A percentile compares a stretch with the other conserved stretches of the same genome.
Evolutionary conservation across 2,329 filamentous ascomycete genomes (phyloP).

Genomic region (Nothopassalora personata): DNA sequence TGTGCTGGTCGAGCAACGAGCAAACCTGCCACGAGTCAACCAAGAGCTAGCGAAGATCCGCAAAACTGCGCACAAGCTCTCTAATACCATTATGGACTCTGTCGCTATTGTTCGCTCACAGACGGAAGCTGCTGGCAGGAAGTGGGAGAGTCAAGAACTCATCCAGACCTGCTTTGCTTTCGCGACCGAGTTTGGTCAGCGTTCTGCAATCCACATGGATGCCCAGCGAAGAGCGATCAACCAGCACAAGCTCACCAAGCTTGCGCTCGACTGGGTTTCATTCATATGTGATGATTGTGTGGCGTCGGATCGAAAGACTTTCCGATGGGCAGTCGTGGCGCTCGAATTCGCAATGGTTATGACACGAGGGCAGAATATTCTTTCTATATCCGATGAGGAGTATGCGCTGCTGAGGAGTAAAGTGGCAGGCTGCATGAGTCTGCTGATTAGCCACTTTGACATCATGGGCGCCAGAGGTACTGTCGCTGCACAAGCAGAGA

Average conservation of each 20-base stretch:
- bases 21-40: conserved; percentile 90
- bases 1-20: conserved; percentile 83
- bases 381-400: conserved; percentile 84
- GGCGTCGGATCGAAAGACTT: conserved; percentile 88
- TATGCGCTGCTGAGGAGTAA: conserved; percentile 78
- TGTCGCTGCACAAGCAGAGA: conserved; percentile 88
- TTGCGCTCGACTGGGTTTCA: conserved; percentile 93
- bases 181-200: conserved; percentile 96
- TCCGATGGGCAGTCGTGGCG: conserved; percentile 92
- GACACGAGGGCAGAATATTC: conserved; percentile 86
- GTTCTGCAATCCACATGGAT: conserved; percentile 92
- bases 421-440: conserved; percentile 93
- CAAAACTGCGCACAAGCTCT: conserved; percentile 91
- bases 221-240: conserved; percentile 94
- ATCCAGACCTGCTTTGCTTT: conserved; percentile 98
- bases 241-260: conserved; percentile 86
- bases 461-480: conserved; percentile 97
- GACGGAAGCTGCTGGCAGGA: conserved; percentile 50
- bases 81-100: conserved; percentile 97
- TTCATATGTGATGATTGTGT: conserved; percentile 98
- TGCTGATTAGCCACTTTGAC: conserved; percentile 96
- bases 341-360: conserved; percentile 97
- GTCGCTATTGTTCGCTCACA: conserved; percentile 89
- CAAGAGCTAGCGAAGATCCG: conserved; percentile 87
- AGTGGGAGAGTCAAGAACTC: conserved; percentile 84